Evolutionary conservation across 495 filamentous ascomycete genomes (phyloP).

Genomic region (Tirmania nivea): DNA sequence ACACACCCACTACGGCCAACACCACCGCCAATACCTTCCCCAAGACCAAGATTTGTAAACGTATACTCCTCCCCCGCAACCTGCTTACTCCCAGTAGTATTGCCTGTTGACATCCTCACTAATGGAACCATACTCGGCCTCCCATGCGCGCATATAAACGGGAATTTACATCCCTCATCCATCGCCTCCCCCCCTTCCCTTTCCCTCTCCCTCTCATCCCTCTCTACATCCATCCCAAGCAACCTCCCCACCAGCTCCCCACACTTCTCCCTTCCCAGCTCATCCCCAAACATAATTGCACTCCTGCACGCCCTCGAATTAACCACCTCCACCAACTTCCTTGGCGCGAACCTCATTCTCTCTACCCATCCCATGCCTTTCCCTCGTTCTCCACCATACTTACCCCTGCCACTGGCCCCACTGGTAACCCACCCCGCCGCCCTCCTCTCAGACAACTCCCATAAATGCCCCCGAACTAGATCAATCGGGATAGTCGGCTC

Average conservation of each 20-base stretch:
- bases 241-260: constrained; percentile 37
- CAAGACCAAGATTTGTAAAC: neutral
- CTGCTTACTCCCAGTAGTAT: neutral
- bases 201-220: too few species aligned
- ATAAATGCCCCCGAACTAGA: neutral
- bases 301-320: constrained; percentile 78
- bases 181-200: too few species aligned
- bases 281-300: constrained; percentile 95
- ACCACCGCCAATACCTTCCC: too few species aligned
- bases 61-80: neutral
- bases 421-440: neutral
- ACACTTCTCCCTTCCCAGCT: constrained; percentile 43
- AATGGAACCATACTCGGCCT: constrained; percentile 57
- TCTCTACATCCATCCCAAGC: too few species aligned
- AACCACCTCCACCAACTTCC: constrained; percentile 59
- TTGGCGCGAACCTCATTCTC: constrained; percentile 29
- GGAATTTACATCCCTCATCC: constrained; percentile 44
- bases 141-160: constrained; percentile 85
- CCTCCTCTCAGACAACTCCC: constrained; percentile 23
- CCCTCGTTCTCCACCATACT: neutral
- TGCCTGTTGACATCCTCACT: constrained; percentile 24
- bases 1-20: neutral
- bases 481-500: neutral
- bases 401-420: neutral
- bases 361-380: constrained; percentile 1